phyloP scores from a whole-genome alignment of 2,329 filamentous ascomycete genomes.

The Epichloe gansuensis region DNA sequence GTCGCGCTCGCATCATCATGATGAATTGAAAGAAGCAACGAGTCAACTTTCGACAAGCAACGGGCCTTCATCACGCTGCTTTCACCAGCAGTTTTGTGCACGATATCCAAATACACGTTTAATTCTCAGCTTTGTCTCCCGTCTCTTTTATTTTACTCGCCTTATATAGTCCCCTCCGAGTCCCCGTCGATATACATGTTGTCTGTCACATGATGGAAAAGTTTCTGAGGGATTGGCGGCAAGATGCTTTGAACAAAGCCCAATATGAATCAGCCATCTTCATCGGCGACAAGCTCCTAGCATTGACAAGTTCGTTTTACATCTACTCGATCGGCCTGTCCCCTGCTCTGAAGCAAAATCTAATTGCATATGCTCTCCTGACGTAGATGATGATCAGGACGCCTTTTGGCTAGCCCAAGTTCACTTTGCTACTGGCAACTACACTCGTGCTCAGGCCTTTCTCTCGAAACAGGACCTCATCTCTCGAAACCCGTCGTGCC shows the following conservation, averaged over 20 bases:
- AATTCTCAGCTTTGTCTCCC: neutral
- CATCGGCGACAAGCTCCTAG: constrained; percentile 91
- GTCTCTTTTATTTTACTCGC: neutral
- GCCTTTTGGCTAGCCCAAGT: constrained; percentile 98
- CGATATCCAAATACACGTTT: no score
- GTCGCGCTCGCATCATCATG: neutral
- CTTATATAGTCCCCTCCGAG: neutral
- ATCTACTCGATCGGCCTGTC: neutral
- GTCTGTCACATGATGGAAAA: constrained; percentile 58
- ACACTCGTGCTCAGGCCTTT: constrained; percentile 79
- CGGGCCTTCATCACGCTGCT: neutral
- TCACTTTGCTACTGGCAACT: constrained; percentile 91
- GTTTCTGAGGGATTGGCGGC: constrained; percentile 86
- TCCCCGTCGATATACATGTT: neutral
- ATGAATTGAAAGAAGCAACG: neutral
- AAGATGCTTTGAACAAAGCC: constrained; percentile 89
- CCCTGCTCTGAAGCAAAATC: neutral
- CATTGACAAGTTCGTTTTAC: constrained; percentile 68
- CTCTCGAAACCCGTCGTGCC: constrained; percentile 69
- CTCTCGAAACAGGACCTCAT: constrained; percentile 76
- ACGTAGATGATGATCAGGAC: constrained; percentile 75
- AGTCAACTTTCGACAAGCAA: neutral
- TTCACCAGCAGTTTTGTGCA: neutral
- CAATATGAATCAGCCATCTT: constrained; percentile 96
- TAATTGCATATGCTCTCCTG: neutral